Conservation (phyloP, 1,284 basidiomycete species). For the Leccinum fallax region DNA sequence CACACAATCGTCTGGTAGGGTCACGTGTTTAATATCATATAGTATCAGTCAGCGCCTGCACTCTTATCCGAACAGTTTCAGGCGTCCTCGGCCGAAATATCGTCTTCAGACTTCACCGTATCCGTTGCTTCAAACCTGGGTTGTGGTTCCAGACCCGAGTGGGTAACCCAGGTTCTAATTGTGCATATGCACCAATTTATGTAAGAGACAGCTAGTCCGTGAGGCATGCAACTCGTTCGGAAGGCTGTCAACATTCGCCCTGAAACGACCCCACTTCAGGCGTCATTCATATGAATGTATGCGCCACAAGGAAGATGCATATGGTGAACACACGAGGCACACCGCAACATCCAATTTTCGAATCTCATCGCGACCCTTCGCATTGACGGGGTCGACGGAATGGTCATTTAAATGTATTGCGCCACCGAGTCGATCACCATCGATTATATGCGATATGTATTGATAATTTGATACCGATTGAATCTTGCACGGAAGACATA, state of each 20-base stretch:
- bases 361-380: conserved; percentile 10
- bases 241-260: not conserved
- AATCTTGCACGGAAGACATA: not conserved
- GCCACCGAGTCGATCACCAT: conserved; percentile 1
- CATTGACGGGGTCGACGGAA: not conserved
- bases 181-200: not conserved
- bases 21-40: not conserved
- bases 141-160: not conserved
- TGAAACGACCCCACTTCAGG: not conserved
- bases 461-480: not conserved
- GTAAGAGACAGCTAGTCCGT: not conserved
- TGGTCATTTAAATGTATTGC: not conserved
- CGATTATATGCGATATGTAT: conserved; percentile 1
- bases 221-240: not conserved
- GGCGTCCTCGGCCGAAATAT: not conserved
- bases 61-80: not conserved
- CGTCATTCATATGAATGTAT: not conserved
- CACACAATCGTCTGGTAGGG: not conserved
- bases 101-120: conserved; percentile 2
- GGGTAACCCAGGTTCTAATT: not conserved
- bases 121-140: not conserved
- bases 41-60: not conserved
- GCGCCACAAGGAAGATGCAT: conserved; percentile 1
- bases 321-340: conserved; percentile 4
- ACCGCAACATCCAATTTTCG: not conserved